A percentile compares a stretch with the other conserved stretches of the same genome.
Evolutionary conservation across 331 rosid species (phyloP).

Genomic region (Prunus yedoensis): DNA sequence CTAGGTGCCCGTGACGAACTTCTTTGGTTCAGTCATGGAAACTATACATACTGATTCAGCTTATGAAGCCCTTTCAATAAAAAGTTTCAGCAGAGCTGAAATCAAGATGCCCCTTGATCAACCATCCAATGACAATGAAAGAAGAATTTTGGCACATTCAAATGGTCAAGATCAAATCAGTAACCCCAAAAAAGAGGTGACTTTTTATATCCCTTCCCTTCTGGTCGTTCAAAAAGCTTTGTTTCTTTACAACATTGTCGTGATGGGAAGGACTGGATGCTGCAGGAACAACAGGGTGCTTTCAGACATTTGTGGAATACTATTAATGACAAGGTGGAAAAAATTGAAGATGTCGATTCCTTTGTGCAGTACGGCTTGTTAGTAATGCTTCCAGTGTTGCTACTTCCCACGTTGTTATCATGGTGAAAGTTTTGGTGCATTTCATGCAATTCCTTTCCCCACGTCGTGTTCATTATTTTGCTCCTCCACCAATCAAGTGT

Average conservation of each 20-base stretch:
- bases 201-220: constrained; percentile 3
- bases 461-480: not conserved
- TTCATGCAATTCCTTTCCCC: not conserved
- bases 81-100: constrained; percentile 17
- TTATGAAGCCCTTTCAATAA: constrained; percentile 41
- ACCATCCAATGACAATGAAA: constrained; percentile 29
- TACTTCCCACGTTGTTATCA: constrained; percentile 56
- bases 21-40: constrained; percentile 95
- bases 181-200: constrained; percentile 31
- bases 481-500: not conserved
- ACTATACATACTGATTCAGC: constrained; percentile 87
- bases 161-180: constrained; percentile 30
- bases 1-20: constrained; percentile 88
- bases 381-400: constrained; percentile 61
- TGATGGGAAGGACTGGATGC: constrained; percentile 24
- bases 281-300: constrained; percentile 46
- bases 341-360: constrained; percentile 50
- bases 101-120: constrained; percentile 29
- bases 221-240: not conserved
- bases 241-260: constrained; percentile 11
- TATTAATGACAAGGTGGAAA: constrained; percentile 35
- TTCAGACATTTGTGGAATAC: constrained; percentile 40
- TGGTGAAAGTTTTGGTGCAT: constrained; percentile 13
- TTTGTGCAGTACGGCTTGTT: constrained; percentile 65
- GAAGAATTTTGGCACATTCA: constrained; percentile 33